A percentile compares a stretch with the other conserved stretches of the same genome.
Conservation (phyloP, 768 basidiomycete genomes). For the Lentinula detonsa region DNA sequence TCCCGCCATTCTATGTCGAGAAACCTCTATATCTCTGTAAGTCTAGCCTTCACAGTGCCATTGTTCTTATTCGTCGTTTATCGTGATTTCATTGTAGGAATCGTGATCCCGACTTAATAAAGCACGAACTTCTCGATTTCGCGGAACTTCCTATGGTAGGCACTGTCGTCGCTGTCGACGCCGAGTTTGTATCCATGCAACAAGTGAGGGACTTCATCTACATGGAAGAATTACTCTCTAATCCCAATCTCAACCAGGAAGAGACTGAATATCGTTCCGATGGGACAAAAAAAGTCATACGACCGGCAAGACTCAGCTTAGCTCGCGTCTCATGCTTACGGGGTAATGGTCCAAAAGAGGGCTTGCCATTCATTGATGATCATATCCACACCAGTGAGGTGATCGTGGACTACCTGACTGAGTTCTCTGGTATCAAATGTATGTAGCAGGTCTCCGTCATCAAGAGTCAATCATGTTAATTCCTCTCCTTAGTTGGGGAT, state of each 20-base stretch:
- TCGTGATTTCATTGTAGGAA: slow-evolving; percentile 39
- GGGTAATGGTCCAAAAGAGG: slow-evolving; percentile 74
- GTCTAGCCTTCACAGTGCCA: background rate
- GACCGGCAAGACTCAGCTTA: slow-evolving; percentile 86
- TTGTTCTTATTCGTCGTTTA: background rate
- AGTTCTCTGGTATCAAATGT: slow-evolving; percentile 96
- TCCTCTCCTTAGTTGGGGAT: slow-evolving; percentile 76
- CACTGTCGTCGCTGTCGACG: slow-evolving; percentile 90
- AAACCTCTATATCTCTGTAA: slow-evolving; percentile 85
- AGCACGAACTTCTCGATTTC: slow-evolving; percentile 65
- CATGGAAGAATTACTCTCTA: background rate
- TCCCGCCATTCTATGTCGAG: slow-evolving; percentile 68
- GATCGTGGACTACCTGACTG: slow-evolving; percentile 95
- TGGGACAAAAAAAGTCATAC: slow-evolving; percentile 86
- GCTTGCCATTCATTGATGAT: slow-evolving; percentile 94
- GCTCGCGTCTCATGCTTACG: slow-evolving; percentile 93
- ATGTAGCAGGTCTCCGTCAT: slow-evolving; percentile 18
- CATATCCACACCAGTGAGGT: slow-evolving; percentile 95
- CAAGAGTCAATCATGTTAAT: slow-evolving; percentile 1
- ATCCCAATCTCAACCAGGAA: slow-evolving; percentile 45
- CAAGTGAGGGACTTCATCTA: slow-evolving; percentile 42
- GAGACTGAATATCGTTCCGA: slow-evolving; percentile 95
- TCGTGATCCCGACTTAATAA: slow-evolving; percentile 65
- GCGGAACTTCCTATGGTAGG: slow-evolving; percentile 84
- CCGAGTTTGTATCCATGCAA: slow-evolving; percentile 97